phyloP scores from a whole-genome alignment of 305 asterid genomes.

The Ajuga reptans region DNA sequence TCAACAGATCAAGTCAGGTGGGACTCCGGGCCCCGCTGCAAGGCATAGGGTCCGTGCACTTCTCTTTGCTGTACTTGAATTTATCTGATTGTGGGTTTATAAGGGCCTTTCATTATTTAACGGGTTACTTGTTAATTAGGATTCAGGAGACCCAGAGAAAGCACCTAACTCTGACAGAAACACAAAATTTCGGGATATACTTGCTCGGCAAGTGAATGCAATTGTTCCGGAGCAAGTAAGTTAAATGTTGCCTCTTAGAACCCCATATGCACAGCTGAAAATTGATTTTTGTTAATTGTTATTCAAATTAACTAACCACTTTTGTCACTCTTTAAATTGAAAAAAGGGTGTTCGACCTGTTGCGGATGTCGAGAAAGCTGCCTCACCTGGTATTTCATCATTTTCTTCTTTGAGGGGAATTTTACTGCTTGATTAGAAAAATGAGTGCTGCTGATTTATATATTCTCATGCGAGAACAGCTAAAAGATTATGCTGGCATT shows the following conservation, averaged over 20 bases:
- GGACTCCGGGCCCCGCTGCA: slow-evolving; percentile 35
- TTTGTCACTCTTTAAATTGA: slow-evolving; percentile 18
- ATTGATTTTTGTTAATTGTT: slow-evolving; percentile 1
- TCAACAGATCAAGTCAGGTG: slow-evolving; percentile 52
- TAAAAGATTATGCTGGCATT: background rate
- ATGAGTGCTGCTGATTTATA: background rate
- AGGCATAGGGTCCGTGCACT: slow-evolving; percentile 49
- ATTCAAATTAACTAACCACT: slow-evolving; percentile 1
- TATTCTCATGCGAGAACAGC: background rate
- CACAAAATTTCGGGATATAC: slow-evolving; percentile 52
- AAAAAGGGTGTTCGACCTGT: slow-evolving; percentile 53
- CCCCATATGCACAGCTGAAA: background rate
- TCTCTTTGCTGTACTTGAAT: background rate
- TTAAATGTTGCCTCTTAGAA: background rate
- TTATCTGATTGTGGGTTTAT: background rate
- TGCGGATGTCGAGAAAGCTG: slow-evolving; percentile 51
- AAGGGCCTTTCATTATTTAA: slow-evolving; percentile 7
- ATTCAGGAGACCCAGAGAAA: slow-evolving; percentile 54
- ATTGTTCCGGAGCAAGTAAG: slow-evolving; percentile 75
- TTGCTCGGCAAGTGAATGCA: slow-evolving; percentile 73
- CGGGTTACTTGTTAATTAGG: slow-evolving; percentile 41
- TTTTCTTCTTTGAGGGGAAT: background rate
- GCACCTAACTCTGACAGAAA: slow-evolving; percentile 53
- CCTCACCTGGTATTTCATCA: slow-evolving; percentile 45
- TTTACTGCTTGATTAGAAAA: background rate